These are phyloP conservation scores for Dipodascus geniculatus DNA, from an alignment of 805 yeast species.

Conservation along the genomic window DNA sequence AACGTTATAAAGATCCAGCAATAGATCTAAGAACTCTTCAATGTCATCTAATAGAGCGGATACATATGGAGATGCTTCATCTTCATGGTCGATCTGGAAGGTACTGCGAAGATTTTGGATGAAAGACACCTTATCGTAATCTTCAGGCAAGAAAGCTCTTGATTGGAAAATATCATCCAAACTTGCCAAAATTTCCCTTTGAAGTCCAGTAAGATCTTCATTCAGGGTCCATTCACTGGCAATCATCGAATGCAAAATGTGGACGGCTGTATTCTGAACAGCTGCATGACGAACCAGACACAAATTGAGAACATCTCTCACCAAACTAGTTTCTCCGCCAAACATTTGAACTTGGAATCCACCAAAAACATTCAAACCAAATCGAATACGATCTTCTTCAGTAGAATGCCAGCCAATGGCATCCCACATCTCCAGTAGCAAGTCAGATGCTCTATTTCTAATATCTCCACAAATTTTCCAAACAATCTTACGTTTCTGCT, in stretches of 20 bases:
- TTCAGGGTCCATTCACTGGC: constrained; percentile 53
- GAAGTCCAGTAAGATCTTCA: constrained; percentile 47
- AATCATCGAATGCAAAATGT: constrained; percentile 58
- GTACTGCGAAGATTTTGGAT: constrained; percentile 38
- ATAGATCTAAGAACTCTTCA: constrained; percentile 46
- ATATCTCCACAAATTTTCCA: constrained; percentile 49
- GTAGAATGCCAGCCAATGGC: constrained; percentile 52
- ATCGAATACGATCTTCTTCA: constrained; percentile 42
- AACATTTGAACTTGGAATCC: constrained; percentile 59
- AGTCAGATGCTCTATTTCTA: constrained; percentile 43
- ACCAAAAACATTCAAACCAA: constrained; percentile 50
- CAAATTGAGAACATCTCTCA: constrained; percentile 53
- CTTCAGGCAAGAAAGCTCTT: constrained; percentile 43
- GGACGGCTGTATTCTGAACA: constrained; percentile 52
- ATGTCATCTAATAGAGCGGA: constrained; percentile 33
- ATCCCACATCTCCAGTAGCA: constrained; percentile 61
- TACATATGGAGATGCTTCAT: constrained; percentile 48
- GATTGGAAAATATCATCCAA: constrained; percentile 52
- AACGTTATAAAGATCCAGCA: constrained; percentile 57
- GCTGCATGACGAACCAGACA: constrained; percentile 54
- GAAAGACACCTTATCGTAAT: constrained; percentile 42
- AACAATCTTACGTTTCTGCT: constrained; percentile 63
- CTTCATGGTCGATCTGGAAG: constrained; percentile 48
- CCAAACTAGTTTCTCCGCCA: constrained; percentile 41
- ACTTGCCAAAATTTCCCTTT: constrained; percentile 50